phyloP scores from a whole-genome alignment of 495 filamentous ascomycete species.

The Tricharina praecox region DNA sequence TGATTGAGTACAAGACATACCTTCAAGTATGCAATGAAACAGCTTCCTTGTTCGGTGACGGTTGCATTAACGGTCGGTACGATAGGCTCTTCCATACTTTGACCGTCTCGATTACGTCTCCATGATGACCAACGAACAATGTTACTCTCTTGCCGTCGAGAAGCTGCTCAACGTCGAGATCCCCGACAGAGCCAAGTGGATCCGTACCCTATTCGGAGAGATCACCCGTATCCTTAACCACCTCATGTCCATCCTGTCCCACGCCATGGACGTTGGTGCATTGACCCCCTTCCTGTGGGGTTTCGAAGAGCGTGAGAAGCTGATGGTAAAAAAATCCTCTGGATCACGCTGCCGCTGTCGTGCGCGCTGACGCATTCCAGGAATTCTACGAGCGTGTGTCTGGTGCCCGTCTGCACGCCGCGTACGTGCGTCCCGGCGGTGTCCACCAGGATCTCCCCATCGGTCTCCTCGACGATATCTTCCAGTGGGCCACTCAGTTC shows the following conservation, averaged over 20 bases:
- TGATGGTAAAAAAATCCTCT: conserved; percentile 60
- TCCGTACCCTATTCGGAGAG: conserved; percentile 89
- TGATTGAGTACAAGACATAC: conserved; percentile 99
- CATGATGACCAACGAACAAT: conserved; percentile 99
- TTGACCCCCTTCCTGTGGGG: conserved; percentile 98
- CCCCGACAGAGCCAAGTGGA: conserved; percentile 89
- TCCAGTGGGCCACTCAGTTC: conserved; percentile 99
- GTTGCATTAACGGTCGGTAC: not conserved
- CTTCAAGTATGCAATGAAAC: conserved; percentile 47
- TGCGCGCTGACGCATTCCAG: conserved; percentile 31
- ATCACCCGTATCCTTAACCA: conserved; percentile 93
- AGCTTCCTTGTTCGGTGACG: not conserved
- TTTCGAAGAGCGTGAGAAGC: conserved; percentile 98
- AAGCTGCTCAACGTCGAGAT: conserved; percentile 97
- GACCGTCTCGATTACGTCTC: conserved; percentile 97
- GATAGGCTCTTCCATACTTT: conserved; percentile 82
- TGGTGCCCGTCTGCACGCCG: conserved; percentile 91
- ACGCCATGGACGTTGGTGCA: conserved; percentile 99
- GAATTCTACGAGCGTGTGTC: conserved; percentile 99
- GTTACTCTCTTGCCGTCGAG: conserved; percentile 85
- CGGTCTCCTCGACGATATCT: conserved; percentile 95
- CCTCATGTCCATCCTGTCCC: conserved; percentile 91
- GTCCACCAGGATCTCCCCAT: conserved; percentile 89
- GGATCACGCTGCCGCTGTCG: not conserved
- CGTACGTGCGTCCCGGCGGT: conserved; percentile 94